Percentiles rank a stretch among this genome's conserved stretches.
These are phyloP conservation scores for Ilex paraguariensis DNA, from an alignment of 305 asterid genomes.

Conservation along the genomic window DNA sequence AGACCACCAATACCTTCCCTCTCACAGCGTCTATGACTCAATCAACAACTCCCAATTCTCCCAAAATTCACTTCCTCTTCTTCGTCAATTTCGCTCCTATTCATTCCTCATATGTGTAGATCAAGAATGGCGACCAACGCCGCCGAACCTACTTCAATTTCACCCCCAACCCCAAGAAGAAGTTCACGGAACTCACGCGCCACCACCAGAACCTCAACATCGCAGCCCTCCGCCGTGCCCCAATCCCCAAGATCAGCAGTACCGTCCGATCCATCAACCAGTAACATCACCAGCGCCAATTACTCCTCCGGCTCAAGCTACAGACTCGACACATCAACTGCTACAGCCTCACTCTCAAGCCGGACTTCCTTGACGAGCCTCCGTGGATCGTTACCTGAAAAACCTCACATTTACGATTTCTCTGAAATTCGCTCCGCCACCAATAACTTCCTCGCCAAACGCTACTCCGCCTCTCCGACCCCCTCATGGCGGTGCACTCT, in stretches of 20 bases:
- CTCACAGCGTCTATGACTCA: neutral
- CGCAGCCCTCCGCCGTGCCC: no score
- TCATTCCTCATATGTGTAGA: neutral
- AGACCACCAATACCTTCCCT: no score
- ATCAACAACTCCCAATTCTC: neutral
- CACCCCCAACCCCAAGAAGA: neutral
- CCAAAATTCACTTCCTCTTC: neutral
- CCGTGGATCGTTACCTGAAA: conserved; percentile 58
- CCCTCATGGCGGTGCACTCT: conserved; percentile 83
- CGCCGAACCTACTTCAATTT: neutral
- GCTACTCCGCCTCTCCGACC: conserved; percentile 70
- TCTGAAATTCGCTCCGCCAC: conserved; percentile 84
- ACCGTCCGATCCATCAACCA: conserved; percentile 26
- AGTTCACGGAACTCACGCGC: neutral
- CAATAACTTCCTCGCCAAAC: conserved; percentile 76
- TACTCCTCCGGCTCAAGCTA: conserved; percentile 31
- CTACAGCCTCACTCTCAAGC: conserved; percentile 31
- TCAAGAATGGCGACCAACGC: neutral
- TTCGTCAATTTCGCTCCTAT: no score
- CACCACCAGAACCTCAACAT: neutral
- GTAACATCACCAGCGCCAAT: conserved; percentile 10
- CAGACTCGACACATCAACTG: conserved; percentile 55
- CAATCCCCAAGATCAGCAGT: neutral
- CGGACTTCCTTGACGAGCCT: conserved; percentile 48
- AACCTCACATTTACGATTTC: conserved; percentile 60